A percentile compares a stretch with the other conserved stretches of the same genome.
These are phyloP conservation scores for Nicotiana rustica DNA, from an alignment of 305 asterid genomes.

Conservation along the genomic window DNA sequence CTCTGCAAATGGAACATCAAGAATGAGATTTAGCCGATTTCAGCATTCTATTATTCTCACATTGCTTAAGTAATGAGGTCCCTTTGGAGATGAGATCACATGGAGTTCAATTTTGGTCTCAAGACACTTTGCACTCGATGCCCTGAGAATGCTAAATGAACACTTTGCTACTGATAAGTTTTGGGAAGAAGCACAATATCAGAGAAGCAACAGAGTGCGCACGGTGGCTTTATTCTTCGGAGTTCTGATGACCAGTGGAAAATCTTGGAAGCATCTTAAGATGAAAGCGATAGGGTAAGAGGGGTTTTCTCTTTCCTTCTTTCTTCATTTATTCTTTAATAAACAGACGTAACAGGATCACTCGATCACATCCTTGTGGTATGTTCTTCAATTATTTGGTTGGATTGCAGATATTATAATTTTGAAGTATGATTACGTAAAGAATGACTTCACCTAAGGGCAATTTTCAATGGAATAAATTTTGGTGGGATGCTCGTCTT, in stretches of 20 bases:
- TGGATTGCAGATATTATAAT: constrained; percentile 27
- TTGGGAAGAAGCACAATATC: not conserved
- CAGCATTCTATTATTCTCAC: constrained; percentile 1
- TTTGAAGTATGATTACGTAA: not conserved
- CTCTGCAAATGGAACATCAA: constrained; percentile 25
- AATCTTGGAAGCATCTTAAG: not conserved
- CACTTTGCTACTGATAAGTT: not conserved
- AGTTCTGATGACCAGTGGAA: not conserved
- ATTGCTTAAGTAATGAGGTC: not conserved
- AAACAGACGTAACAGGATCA: too few species aligned
- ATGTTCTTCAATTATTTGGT: constrained; percentile 7
- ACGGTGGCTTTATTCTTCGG: not conserved
- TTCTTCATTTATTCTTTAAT: too few species aligned
- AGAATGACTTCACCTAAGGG: constrained; percentile 25
- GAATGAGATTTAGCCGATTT: constrained; percentile 5
- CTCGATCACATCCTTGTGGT: not conserved
- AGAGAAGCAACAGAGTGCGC: constrained; percentile 1
- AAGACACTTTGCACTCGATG: not conserved
- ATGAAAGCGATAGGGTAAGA: not conserved
- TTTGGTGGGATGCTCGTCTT: constrained; percentile 27
- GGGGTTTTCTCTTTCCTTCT: not conserved
- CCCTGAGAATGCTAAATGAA: not conserved
- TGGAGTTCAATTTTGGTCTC: not conserved
- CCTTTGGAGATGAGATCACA: not conserved
- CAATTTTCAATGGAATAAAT: not conserved